Conservation (phyloP, 352 stramenopile species). For the Phytophthora brassicae region DNA sequence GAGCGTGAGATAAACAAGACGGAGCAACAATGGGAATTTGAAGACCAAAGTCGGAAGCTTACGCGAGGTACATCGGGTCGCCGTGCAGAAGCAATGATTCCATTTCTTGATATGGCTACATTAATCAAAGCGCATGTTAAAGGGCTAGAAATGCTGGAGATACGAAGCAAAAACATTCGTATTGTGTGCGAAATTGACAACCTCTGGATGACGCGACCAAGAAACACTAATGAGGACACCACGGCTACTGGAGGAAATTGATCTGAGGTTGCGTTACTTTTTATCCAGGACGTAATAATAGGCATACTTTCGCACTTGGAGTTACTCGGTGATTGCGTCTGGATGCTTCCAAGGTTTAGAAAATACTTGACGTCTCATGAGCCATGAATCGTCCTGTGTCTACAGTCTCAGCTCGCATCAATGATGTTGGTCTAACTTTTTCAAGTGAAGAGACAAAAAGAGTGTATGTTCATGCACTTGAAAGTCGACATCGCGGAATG, state of each 20-base stretch:
- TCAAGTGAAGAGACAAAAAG: constrained; percentile 32
- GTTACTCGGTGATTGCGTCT: background rate
- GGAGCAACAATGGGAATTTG: constrained; percentile 54
- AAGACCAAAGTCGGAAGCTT: constrained; percentile 49
- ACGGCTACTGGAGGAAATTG: background rate
- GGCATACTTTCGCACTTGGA: background rate
- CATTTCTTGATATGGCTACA: constrained; percentile 28
- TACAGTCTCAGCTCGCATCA: background rate
- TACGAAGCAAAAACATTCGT: constrained; percentile 36
- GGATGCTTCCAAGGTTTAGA: background rate
- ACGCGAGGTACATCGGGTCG: constrained; percentile 40
- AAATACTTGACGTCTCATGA: background rate
- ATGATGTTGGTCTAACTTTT: constrained; percentile 14
- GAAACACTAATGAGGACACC: constrained; percentile 2
- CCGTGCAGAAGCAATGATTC: constrained; percentile 18
- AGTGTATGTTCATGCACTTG: constrained; percentile 34
- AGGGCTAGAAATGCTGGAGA: constrained; percentile 45
- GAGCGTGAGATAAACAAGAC: constrained; percentile 54
- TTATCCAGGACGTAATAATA: constrained; percentile 15
- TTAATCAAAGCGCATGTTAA: constrained; percentile 34
- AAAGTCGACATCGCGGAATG: constrained; percentile 36
- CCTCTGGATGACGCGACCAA: constrained; percentile 23
- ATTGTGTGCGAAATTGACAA: constrained; percentile 60
- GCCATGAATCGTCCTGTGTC: constrained; percentile 14
- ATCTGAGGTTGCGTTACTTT: background rate